phyloP scores from a whole-genome alignment of 306 rosid species.

The Acacia confusa region DNA sequence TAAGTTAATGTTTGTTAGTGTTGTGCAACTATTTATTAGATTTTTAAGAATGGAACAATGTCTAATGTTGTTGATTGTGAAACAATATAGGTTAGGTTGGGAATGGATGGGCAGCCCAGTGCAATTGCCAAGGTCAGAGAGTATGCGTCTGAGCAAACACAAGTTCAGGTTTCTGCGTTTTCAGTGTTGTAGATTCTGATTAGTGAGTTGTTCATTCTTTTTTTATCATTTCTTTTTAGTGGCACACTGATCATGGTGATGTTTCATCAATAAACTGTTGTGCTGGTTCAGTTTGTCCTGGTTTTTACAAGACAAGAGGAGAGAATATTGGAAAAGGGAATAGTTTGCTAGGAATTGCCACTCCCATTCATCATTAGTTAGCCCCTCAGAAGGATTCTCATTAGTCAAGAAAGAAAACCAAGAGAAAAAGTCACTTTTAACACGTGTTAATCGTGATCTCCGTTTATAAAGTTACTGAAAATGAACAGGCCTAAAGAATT shows the following conservation, averaged over 20 bases:
- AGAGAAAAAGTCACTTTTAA: neutral
- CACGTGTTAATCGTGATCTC: neutral
- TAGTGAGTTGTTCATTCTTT: neutral
- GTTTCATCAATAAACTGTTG: neutral
- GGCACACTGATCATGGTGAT: neutral
- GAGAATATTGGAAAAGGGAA: neutral
- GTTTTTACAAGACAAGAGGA: neutral
- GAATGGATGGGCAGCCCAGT: slow-evolving; percentile 78
- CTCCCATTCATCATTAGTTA: neutral
- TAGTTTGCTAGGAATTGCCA: neutral
- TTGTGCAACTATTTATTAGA: neutral
- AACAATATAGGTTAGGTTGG: slow-evolving; percentile 56
- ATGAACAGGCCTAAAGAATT: too few species aligned
- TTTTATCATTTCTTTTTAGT: neutral
- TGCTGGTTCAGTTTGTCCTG: neutral
- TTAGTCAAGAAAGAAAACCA: neutral
- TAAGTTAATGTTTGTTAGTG: slow-evolving; percentile 35
- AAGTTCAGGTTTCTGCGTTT: slow-evolving; percentile 47
- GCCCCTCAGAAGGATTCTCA: neutral
- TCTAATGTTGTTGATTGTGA: neutral
- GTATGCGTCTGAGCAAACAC: slow-evolving; percentile 49
- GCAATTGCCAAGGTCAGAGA: slow-evolving; percentile 67
- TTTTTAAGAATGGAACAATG: neutral
- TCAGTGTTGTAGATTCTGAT: slow-evolving; percentile 67
- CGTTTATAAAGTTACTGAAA: neutral